Percentiles rank a stretch among this genome's conserved stretches.
phyloP scores from a whole-genome alignment of 169 alveolate genomes.

The Besnoitia besnoiti region DNA sequence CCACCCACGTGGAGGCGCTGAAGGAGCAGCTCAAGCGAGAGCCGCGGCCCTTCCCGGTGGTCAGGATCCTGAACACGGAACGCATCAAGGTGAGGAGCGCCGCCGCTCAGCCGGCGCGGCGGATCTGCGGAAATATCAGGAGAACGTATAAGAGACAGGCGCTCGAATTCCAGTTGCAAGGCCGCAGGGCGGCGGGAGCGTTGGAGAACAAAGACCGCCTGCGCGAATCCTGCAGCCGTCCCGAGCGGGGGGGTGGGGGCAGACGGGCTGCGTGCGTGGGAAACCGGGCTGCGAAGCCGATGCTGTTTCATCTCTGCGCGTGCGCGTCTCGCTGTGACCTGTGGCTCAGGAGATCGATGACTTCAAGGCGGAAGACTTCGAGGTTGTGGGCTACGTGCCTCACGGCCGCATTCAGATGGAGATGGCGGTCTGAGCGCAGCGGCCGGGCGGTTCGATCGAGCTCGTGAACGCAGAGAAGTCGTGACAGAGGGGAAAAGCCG shows the following conservation, averaged over 20 bases:
- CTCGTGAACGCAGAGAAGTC: too few species aligned
- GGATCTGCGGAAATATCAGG: neutral
- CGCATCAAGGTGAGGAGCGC: conserved; percentile 22
- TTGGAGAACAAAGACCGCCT: too few species aligned
- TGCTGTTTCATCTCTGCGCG: too few species aligned
- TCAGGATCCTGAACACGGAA: conserved; percentile 80
- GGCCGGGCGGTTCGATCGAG: too few species aligned
- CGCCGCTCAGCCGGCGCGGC: neutral
- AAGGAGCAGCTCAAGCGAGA: conserved; percentile 89
- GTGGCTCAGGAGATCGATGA: conserved; percentile 83
- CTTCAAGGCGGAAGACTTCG: conserved; percentile 89
- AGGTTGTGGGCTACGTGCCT: conserved; percentile 89
- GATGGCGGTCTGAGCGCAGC: conserved; percentile 73
- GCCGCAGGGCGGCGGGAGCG: too few species aligned
- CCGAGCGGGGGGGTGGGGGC: too few species aligned
- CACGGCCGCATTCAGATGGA: conserved; percentile 77
- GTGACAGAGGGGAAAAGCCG: too few species aligned
- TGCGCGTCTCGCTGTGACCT: too few species aligned
- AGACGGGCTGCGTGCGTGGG: too few species aligned
- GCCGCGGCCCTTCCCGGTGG: conserved; percentile 97
- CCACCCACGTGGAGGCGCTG: conserved; percentile 93
- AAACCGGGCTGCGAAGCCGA: too few species aligned
- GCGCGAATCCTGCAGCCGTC: too few species aligned
- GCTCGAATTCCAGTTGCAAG: too few species aligned
- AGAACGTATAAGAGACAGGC: neutral